Evolutionary conservation across 495 filamentous ascomycete genomes (phyloP), one percentile per base, ranked within the genome.

Genomic region (Barbatosphaeria neglecta): DNA sequence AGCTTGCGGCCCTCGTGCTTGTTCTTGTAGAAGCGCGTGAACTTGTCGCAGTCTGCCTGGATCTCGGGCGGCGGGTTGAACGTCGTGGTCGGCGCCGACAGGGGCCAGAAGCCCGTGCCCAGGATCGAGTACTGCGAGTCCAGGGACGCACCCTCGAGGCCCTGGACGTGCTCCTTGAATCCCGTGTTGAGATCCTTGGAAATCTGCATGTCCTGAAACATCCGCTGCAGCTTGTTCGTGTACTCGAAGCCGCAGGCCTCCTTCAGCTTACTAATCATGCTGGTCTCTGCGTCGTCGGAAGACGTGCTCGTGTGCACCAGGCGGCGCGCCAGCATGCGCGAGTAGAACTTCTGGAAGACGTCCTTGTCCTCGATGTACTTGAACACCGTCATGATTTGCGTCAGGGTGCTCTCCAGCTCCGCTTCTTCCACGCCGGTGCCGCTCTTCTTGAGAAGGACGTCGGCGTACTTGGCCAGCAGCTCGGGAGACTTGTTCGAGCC

Each of bases 361-460:
- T 99, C 92, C 69, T 97, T 97, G 67, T 99, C 92, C 58, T 99
- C 93, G 53, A 99, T 96, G 68, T 97, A 99, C 66, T 99, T 99
- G 80, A 99, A 99, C 31, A 97, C 87, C 2, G 89, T 95, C 92
- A 99, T 99, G 56, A 99, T 90, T 59, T 96, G 86, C n/a, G 82
- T 80, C 37, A 97, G 70, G 46, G 86, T 87, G 50, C 82, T 80
- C 65, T 99, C 92, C 44, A 97, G 78, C 50, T 97, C 89, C 20
- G 84, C 83, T 61, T 97, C 93, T 61, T 97, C 92, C 9, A 86
- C 82, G 49, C 85, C 83, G 57, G 87, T 89, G 11, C 86, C 83
- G 45, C 86, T 90, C 74, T 95, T 96, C 62, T 90, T 90, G 27
- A 99, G 73, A 19, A 99, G 71, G 2, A 84, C 80, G 66, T 98